Base-by-base conservation (phyloP, 495 filamentous ascomycete species). In the Xanthoparmelia taractica region DNA sequence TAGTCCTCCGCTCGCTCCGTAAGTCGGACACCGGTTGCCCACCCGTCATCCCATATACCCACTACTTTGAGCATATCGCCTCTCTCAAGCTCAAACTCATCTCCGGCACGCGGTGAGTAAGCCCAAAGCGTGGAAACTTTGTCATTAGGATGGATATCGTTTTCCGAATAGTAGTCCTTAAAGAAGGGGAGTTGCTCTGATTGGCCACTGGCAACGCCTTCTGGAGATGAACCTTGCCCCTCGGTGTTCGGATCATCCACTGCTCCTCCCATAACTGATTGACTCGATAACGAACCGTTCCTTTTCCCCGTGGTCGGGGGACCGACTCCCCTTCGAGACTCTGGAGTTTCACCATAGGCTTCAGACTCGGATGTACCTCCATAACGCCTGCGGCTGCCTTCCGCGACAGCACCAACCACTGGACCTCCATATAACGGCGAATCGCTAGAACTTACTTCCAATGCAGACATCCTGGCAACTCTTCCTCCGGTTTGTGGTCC, bases 1-100 rank as follows among this genome's bases (percentile, higher is more conserved):
- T 88, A 95, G 60, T 97, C 90, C 60, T 99, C 95, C 1, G 91
- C 92, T 60, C 85, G 81, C 66, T 96, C 90, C 56, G 86, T 77
- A 36, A 96, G 73, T 69, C 92, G 78, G 58, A 96, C 82, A 67
- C 95, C 95, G 13, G 95, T 99, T 37, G 95, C 95, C 95, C 95
- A 99, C 47, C 95, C 95, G 76, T 99, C 95, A 72, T 99, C 95
- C 95, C 95, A 99, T 66, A 99, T 97, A 45, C 95, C 95, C 58
- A 99, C 89, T 37, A 99, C 88, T 75, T 96, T 96, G 63, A 99
- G 79, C 94, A 99, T 97, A 75, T 99, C 95, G 54, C 95, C 95
- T 59, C 95, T 85, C 65, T 97, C 94, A 34, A 99, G 79, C 63
- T 88, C 84, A 69, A 96, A 97, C 71, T 99, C 95, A 69, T 99